phyloP scores from a whole-genome alignment of 176 grass and related monocot species.

The Tillandsia leiboldiana region DNA sequence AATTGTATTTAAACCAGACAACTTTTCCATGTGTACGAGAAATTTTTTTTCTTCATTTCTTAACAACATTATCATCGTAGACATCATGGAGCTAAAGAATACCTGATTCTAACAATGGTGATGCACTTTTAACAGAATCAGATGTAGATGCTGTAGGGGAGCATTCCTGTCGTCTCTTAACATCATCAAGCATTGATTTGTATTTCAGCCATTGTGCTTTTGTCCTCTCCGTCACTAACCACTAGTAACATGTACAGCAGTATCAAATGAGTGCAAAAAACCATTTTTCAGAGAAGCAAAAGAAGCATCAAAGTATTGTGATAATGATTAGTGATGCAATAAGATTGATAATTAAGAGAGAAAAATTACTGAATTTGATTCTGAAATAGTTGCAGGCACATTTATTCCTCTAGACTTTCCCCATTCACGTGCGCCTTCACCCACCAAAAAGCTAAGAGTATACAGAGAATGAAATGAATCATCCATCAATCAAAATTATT shows the following conservation, averaged over 20 bases:
- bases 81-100: constrained; percentile 7
- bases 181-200: constrained; percentile 52
- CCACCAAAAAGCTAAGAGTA: constrained; percentile 75
- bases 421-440: constrained; percentile 69
- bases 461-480: not conserved
- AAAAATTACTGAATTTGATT: constrained; percentile 42
- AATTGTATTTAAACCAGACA: too few species aligned
- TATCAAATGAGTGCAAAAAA: too few species aligned
- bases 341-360: not conserved
- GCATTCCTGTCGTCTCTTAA: constrained; percentile 23
- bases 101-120: constrained; percentile 30
- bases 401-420: constrained; percentile 67
- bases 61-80: too few species aligned
- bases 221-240: constrained; percentile 82
- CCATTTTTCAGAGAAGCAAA: not conserved
- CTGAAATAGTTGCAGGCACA: constrained; percentile 27
- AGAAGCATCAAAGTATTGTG: not conserved
- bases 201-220: constrained; percentile 76
- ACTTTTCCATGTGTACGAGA: too few species aligned
- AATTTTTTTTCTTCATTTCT: too few species aligned
- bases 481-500: too few species aligned
- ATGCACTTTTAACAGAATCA: constrained; percentile 31
- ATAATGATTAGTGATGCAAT: not conserved
- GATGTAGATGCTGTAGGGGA: not conserved
- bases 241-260: constrained; percentile 23